Conservation (phyloP, 352 stramenopile genomes). For the Globisporangium takayamanum region DNA sequence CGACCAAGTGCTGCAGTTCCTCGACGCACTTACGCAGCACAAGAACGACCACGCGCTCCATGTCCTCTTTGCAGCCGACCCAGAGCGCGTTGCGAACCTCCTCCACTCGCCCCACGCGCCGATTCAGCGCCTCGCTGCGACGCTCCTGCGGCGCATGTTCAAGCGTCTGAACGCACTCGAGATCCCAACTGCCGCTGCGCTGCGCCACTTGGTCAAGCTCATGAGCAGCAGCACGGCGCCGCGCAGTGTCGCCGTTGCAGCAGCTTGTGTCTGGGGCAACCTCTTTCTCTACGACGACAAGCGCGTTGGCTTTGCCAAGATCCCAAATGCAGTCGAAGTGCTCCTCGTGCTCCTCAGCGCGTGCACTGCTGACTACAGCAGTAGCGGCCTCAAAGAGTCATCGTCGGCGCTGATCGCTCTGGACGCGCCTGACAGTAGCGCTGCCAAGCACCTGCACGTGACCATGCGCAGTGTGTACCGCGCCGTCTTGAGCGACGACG, state of each 20-base stretch:
- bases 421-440: neutral
- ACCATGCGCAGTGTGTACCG: conserved; percentile 23
- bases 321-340: conserved; percentile 28
- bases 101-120: conserved; percentile 28
- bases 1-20: conserved; percentile 37
- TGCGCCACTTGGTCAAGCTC: conserved; percentile 40
- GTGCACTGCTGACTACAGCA: conserved; percentile 6
- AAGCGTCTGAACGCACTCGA: conserved; percentile 39
- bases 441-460: conserved; percentile 28
- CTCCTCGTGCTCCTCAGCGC: conserved; percentile 32
- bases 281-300: conserved; percentile 59
- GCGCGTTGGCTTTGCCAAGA: conserved; percentile 30
- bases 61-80: conserved; percentile 36
- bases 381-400: neutral
- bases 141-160: conserved; percentile 47
- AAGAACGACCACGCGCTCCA: conserved; percentile 44
- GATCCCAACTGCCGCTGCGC: conserved; percentile 31
- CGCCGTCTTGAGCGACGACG: conserved; percentile 15
- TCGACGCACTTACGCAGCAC: conserved; percentile 33
- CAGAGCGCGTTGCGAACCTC: conserved; percentile 51
- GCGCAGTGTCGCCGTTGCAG: conserved; percentile 19
- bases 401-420: neutral
- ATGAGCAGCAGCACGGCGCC: conserved; percentile 8
- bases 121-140: conserved; percentile 26
- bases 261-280: conserved; percentile 57